Evolutionary conservation across 768 basidiomycete species (phyloP).

Genomic region (Lactarius sp.): DNA sequence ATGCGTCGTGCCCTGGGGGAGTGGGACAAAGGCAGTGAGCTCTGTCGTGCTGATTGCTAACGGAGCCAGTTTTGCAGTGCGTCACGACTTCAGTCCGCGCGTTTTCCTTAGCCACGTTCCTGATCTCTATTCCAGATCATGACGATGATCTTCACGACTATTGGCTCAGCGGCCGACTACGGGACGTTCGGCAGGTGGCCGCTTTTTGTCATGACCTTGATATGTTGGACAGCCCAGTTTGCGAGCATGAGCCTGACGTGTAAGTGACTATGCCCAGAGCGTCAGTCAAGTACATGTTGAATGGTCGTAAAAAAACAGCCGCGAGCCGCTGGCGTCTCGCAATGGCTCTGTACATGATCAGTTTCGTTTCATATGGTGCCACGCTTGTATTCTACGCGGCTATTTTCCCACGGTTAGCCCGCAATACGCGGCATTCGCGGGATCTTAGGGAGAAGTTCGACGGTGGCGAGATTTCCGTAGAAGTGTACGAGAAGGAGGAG

Average conservation of each 20-base stretch:
- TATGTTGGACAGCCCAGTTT: conserved; percentile 81
- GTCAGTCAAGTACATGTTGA: background rate
- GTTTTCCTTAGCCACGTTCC: background rate
- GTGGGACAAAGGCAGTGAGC: conserved; percentile 67
- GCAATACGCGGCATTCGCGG: conserved; percentile 65
- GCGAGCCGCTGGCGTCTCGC: conserved; percentile 68
- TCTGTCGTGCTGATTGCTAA: conserved; percentile 76
- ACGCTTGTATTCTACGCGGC: conserved; percentile 80
- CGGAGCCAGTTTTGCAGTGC: conserved; percentile 67
- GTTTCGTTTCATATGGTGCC: conserved; percentile 75
- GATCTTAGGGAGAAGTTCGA: conserved; percentile 51
- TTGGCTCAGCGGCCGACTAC: conserved; percentile 66
- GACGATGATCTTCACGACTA: conserved; percentile 77
- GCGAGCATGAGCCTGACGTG: conserved; percentile 69
- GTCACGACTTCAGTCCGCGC: conserved; percentile 27
- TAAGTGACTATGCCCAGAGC: conserved; percentile 32
- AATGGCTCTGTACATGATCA: conserved; percentile 75
- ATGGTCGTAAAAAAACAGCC: conserved; percentile 33
- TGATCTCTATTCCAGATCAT: conserved; percentile 45
- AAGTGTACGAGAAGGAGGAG: conserved; percentile 69
- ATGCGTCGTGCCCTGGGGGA: conserved; percentile 75
- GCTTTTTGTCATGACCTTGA: conserved; percentile 59
- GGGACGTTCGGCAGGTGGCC: conserved; percentile 76
- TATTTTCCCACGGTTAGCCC: conserved; percentile 72
- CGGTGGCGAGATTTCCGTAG: conserved; percentile 50